phyloP scores from a whole-genome alignment of 805 yeast genomes.

The Candida orba region DNA sequence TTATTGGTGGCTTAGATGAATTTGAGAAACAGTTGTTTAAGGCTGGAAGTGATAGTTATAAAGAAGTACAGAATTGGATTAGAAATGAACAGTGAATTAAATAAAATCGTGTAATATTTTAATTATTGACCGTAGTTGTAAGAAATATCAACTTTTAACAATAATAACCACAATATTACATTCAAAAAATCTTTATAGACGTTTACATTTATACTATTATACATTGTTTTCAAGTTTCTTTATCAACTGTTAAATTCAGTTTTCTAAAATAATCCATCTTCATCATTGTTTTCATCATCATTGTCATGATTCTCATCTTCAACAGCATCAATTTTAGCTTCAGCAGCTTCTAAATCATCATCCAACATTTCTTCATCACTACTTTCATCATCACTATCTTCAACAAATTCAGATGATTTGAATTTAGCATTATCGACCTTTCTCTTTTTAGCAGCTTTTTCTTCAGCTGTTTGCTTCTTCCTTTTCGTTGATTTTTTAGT shows the following conservation, averaged over 20 bases:
- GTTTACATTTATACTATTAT: not conserved
- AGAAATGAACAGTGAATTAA: slow-evolving; percentile 11
- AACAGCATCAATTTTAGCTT: slow-evolving; percentile 14
- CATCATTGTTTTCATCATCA: slow-evolving; percentile 12
- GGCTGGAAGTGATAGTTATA: slow-evolving; percentile 43
- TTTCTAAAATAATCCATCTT: slow-evolving; percentile 12
- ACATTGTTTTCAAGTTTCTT: not conserved
- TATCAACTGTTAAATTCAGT: no score
- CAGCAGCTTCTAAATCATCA: slow-evolving; percentile 16
- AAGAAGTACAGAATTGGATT: slow-evolving; percentile 38
- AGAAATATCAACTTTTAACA: no score
- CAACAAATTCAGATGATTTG: slow-evolving; percentile 32
- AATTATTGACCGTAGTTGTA: no score
- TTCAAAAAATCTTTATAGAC: not conserved
- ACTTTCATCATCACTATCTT: slow-evolving; percentile 36
- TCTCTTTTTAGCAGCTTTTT: slow-evolving; percentile 21
- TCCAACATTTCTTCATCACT: slow-evolving; percentile 16
- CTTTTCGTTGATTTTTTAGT: slow-evolving; percentile 16
- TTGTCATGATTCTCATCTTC: slow-evolving; percentile 3
- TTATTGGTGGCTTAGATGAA: slow-evolving; percentile 47
- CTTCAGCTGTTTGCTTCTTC: slow-evolving; percentile 26
- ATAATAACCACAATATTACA: no score
- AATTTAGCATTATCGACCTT: slow-evolving; percentile 22
- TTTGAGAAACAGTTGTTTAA: slow-evolving; percentile 60
- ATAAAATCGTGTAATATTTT: not conserved